Evolutionary conservation across 73 alveolate genomes (phyloP).

Genomic region (Paramecium sonneborni): DNA sequence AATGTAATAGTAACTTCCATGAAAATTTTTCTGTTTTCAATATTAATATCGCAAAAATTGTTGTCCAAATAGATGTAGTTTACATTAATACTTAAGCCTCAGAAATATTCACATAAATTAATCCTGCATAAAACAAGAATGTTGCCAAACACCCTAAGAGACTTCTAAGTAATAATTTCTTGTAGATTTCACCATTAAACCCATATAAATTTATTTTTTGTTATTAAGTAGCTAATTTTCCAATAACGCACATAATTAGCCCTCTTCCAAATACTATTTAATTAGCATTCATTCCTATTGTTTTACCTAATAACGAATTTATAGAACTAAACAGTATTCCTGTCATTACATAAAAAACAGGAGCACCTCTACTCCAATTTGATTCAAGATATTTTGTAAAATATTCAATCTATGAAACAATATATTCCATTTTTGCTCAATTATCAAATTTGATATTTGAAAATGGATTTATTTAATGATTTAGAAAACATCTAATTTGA

Average conservation of each 20-base stretch:
- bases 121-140: neutral
- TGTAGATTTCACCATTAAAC: neutral
- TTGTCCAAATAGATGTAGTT: constrained; percentile 42
- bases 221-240: neutral
- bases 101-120: neutral
- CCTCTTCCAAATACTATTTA: neutral
- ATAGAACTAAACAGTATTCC: neutral
- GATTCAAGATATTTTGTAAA: neutral
- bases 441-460: neutral
- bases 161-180: neutral
- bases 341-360: neutral
- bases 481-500: too few relatives aligned
- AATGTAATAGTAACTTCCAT: neutral
- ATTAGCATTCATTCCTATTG: neutral
- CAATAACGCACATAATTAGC: neutral
- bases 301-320: neutral
- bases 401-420: neutral
- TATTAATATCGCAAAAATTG: neutral
- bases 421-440: neutral
- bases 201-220: neutral
- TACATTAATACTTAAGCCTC: neutral
- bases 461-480: too few relatives aligned
- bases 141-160: neutral
- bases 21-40: neutral
- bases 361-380: neutral